phyloP scores from a whole-genome alignment of 2,329 filamentous ascomycete species.

The Ascochyta koolunga region DNA sequence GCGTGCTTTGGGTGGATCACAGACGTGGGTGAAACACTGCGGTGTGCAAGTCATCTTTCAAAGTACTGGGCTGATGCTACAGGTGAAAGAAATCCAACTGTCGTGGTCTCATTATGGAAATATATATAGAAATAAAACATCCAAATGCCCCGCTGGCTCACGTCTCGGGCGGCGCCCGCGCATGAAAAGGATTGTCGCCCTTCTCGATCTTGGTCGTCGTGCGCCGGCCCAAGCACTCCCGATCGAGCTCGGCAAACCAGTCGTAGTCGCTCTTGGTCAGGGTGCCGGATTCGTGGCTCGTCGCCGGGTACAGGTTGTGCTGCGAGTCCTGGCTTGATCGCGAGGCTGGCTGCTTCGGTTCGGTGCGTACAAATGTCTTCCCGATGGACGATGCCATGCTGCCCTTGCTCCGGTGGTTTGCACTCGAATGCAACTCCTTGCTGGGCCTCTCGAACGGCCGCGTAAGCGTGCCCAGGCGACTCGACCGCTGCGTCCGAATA shows the following conservation, averaged over 20 bases:
- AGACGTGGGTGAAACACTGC: no score
- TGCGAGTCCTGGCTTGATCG: conserved; percentile 37
- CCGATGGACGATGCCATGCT: neutral
- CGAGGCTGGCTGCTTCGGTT: conserved; percentile 1
- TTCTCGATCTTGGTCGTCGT: conserved; percentile 20
- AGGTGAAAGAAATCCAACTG: neutral
- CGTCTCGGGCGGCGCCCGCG: neutral
- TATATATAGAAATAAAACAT: no score
- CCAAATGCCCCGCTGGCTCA: neutral
- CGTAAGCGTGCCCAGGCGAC: conserved; percentile 13
- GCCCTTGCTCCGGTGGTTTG: conserved; percentile 18
- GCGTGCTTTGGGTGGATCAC: no score
- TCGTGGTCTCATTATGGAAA: neutral
- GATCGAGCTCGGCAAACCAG: conserved; percentile 28
- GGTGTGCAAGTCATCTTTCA: no score
- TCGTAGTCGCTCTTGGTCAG: conserved; percentile 18
- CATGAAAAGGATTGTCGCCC: neutral
- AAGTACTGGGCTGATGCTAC: no score
- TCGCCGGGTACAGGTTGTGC: conserved; percentile 24
- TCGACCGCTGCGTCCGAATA: conserved; percentile 17
- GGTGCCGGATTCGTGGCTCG: conserved; percentile 2
- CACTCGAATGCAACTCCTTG: conserved; percentile 8
- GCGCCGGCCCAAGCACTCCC: conserved; percentile 16
- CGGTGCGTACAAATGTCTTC: neutral
- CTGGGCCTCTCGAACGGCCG: conserved; percentile 14